Evolutionary conservation across 768 basidiomycete species (phyloP), one percentile per base, ranked within the genome.

Genomic region (Tylopilus sp.): DNA sequence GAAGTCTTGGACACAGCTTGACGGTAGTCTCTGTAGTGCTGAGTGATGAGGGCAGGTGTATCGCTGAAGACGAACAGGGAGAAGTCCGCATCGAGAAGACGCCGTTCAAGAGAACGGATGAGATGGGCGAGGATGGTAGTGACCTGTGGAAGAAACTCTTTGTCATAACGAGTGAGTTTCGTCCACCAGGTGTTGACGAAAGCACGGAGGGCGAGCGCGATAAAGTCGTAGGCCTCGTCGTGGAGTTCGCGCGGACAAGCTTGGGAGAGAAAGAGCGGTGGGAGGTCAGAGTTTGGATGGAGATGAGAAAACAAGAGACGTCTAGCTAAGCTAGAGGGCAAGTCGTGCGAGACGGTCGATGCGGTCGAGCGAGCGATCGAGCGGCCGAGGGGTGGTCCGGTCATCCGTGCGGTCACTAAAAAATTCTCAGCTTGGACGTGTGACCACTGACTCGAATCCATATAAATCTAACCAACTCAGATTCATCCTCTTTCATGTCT

Each of bases 121-220:
- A 90, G 77, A 57, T 75, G 70, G 5, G 76, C 72, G 51, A 90
- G 69, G 58, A 88, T 73, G 33, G 64, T 67, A 0, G 84, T 76
- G 44, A 91, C 80, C 56, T 87, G 80, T 21, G 88, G 85, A 23
- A 91, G 78, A 51, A 94, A 78, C 49, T 90, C 85, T 62, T 81
- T 89, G 78, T 93, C 91, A 55, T 89, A 88, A 52, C 87, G 79
- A 1, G 90, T 81, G 47, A 93, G 77, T 61, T 82, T 88, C 28
- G 86, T 76, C 88, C 91, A 94, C 91, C 91, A 94, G 2, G 88
- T 85, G 42, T 82, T 80, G 33, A 94, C 81, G 60, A 78, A 87
- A 6, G 89, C 89, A 30, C 91, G 79, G 21, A 94, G 76, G 10
- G 83, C 79, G 51, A 92, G 83, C 0, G 91, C 90, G 28, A 91